Base-by-base conservation (phyloP, 2,329 filamentous ascomycete species). In the Teratosphaeria zuluensis region DNA sequence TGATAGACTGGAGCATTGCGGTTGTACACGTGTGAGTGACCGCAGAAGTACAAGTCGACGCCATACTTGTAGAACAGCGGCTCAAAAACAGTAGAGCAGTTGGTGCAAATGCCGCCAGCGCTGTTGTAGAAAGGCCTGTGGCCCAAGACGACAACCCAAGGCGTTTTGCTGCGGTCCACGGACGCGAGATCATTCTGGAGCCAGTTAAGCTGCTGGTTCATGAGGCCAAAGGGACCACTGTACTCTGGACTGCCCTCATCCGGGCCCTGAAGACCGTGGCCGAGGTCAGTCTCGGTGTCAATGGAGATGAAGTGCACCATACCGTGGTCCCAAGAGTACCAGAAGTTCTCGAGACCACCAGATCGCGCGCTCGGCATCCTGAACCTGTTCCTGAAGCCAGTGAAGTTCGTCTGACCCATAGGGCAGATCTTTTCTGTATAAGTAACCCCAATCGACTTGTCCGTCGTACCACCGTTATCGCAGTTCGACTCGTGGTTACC, bases 261-360 rank as follows among this genome's bases (percentile, higher is more conserved):
- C 9, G 48, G 48, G 48, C 19, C 48, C 28, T 52, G 19, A 11
- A 78, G 77, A 59, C 75, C 77, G 65, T 78, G 68, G 42, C 76
- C 75, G 60, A 76, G 79, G 65, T 81, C 79, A 46, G 79, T 81
- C 65, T 80, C 78, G 21, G 71, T 74, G 55, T 80, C 71, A 46
- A 81, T 69, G 12, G 74, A 68, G 62, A 81, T 69, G 57, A 80
- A 80, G 65, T 81, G 79, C 2, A 75, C 77, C 42, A 80, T 72
- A 33, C 79, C 79, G 62, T 80, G 78, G 69, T 81, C 78, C 62
- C 79, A 81, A 1, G 76, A 79, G 75, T 76, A 64, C 78, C 78
- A 80, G 63, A 79, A 76, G 70, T 78, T 79, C 56, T 76, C 72
- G 12, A 52, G 19, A 19, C 48, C 48, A 19, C 48, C 48, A 79